Base-by-base conservation (phyloP, 2,329 filamentous ascomycete species). In the Graphiopsis chlorocephala region DNA sequence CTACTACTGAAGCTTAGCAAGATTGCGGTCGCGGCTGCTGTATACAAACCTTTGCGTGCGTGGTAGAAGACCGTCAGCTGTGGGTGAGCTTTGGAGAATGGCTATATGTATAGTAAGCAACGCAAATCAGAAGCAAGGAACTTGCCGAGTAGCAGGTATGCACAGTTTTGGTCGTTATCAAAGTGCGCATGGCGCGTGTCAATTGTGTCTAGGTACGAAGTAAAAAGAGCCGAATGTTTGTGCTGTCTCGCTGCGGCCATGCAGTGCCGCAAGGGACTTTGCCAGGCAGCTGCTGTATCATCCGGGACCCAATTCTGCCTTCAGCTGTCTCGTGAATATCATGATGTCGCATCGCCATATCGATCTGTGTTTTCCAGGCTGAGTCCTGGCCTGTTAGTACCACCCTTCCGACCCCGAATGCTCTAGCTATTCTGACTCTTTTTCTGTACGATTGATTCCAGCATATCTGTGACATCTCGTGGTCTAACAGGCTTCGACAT, bases 401-500 rank as follows among this genome's bases (percentile, higher is more conserved):
- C 47, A 50, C 11, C 15, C 15, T 25, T 15, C 47, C 47, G n/a
- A 50, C 1, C 2, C 47, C 23, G 23, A 17, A 6, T 26, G 10
- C 14, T 20, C 14, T 31, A 10, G 1, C 26, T 17, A 14, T 31
- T 8, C 26, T n/a, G 14, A 23, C n/a, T 45, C 20, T n/a, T 58
- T 2, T 33, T 23, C 20, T 58, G 23, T 8, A 52, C 17, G 6
- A 61, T 61, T 3, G 58, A 61, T n/a, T 52, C 29, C 4, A 61
- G 58, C 42, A 61, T 50, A 31, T 61, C 45, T 7, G 74, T 76
- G 20, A 81, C 70, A 64, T 79, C 77, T 66, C 76, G 77, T 63
- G 80, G 75, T 14, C 52, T 50, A 1, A 75, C 70, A 1, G 73
- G 73, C 59, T 75, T 75, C 15, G 72, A 73, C 42, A 74, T 29